Conservation (phyloP, 2,329 filamentous ascomycete genomes). For the Beauveria scarabaeidicola region DNA sequence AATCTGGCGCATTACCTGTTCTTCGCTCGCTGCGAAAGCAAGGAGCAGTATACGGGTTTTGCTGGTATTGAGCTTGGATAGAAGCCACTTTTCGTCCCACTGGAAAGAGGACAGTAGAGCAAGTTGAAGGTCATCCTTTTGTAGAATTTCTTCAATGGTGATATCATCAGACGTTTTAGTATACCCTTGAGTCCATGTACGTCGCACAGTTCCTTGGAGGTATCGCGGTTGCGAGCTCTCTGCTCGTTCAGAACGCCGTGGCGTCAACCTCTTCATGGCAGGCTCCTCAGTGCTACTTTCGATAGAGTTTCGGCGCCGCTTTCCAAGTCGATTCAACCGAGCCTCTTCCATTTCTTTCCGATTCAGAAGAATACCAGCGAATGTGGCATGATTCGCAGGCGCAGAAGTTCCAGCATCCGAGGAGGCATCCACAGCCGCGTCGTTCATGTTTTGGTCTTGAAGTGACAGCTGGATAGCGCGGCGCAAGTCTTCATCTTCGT, state of each 20-base stretch:
- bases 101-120: slow-evolving; percentile 82
- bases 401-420: neutral
- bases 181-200: slow-evolving; percentile 65
- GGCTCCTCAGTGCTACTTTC: neutral
- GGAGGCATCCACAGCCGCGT: slow-evolving; percentile 1
- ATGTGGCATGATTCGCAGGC: slow-evolving; percentile 3
- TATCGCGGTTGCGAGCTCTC: slow-evolving; percentile 26
- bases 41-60: slow-evolving; percentile 56
- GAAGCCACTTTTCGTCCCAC: slow-evolving; percentile 74
- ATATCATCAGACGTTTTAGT: slow-evolving; percentile 61
- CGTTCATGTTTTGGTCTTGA: slow-evolving; percentile 18
- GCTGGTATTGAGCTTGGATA: slow-evolving; percentile 57
- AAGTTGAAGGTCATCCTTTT: slow-evolving; percentile 61
- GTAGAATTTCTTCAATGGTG: slow-evolving; percentile 78
- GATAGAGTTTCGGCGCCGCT: slow-evolving; percentile 31
- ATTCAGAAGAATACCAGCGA: slow-evolving; percentile 51
- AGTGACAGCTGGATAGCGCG: slow-evolving; percentile 54
- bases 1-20: slow-evolving; percentile 35
- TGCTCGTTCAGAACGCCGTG: neutral
- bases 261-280: neutral
- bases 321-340: slow-evolving; percentile 60
- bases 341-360: slow-evolving; percentile 81
- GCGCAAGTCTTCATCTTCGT: slow-evolving; percentile 52
- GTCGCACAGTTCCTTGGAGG: slow-evolving; percentile 61
- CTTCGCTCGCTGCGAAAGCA: slow-evolving; percentile 44